Evolutionary conservation across 1,284 basidiomycete genomes (phyloP).

Genomic region (Ustilago loliicola): DNA sequence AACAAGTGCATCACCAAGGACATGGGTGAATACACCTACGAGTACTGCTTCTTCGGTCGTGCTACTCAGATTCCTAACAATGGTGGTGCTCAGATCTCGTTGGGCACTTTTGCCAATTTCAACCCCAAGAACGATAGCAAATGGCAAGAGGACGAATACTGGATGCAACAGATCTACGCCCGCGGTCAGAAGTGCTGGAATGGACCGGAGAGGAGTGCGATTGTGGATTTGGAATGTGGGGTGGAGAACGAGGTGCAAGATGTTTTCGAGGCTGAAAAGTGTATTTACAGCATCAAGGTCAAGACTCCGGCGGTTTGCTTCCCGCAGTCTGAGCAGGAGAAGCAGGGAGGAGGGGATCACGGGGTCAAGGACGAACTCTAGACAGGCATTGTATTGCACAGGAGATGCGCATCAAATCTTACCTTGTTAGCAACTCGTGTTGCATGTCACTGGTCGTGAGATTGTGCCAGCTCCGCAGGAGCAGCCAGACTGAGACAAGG

Average conservation of each 20-base stretch:
- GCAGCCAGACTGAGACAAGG: not conserved
- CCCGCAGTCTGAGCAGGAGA: constrained; percentile 21
- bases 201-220: constrained; percentile 86
- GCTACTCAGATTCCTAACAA: constrained; percentile 89
- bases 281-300: constrained; percentile 90
- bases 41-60: constrained; percentile 91
- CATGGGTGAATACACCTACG: constrained; percentile 95
- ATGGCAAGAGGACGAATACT: constrained; percentile 78
- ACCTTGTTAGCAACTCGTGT: not conserved
- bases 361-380: constrained; percentile 33
- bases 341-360: not conserved
- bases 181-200: constrained; percentile 92
- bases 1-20: constrained; percentile 82
- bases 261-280: constrained; percentile 91
- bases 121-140: constrained; percentile 82
- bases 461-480: too few species aligned
- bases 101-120: constrained; percentile 74
- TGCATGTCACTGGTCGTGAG: too few species aligned
- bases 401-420: not conserved
- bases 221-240: constrained; percentile 86
- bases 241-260: constrained; percentile 85
- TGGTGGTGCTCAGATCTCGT: constrained; percentile 82
- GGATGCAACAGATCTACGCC: constrained; percentile 84
- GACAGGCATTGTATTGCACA: not conserved
- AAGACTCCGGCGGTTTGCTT: constrained; percentile 89